A percentile compares a stretch with the other conserved stretches of the same genome.
Conservation (phyloP, 1,139 yeast genomes). For the Keqinozyma sinolaborantium region DNA sequence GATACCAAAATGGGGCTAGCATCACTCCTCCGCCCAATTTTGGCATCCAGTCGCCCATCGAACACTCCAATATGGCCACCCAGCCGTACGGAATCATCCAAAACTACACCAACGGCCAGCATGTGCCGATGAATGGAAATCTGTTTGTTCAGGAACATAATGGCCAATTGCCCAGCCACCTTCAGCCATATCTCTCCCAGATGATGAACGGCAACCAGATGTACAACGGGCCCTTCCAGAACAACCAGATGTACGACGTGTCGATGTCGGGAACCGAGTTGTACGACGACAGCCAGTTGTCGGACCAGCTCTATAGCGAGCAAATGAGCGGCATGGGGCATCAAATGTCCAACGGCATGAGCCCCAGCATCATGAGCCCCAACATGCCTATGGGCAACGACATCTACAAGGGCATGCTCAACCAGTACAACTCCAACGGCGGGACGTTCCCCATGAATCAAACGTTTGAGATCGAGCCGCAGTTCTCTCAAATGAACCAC, state of each 20-base stretch:
- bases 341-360: background rate
- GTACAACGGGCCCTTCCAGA: background rate
- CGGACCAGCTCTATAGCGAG: background rate
- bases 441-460: background rate
- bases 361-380: background rate
- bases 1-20: no score
- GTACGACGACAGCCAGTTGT: background rate
- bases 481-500: background rate
- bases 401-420: background rate
- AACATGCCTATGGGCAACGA: background rate
- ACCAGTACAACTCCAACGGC: background rate
- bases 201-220: background rate
- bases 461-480: background rate
- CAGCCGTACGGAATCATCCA: no score
- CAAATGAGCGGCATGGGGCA: no score
- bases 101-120: no score
- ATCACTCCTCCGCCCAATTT: no score
- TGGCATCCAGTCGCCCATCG: no score
- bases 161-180: no score
- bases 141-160: no score
- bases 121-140: no score
- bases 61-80: no score
- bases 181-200: background rate
- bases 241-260: background rate
- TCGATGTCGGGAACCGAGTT: background rate